Evolutionary conservation across 495 filamentous ascomycete species (phyloP), one percentile per base, ranked within the genome.

Genomic region (Evansstolkia leycettana): DNA sequence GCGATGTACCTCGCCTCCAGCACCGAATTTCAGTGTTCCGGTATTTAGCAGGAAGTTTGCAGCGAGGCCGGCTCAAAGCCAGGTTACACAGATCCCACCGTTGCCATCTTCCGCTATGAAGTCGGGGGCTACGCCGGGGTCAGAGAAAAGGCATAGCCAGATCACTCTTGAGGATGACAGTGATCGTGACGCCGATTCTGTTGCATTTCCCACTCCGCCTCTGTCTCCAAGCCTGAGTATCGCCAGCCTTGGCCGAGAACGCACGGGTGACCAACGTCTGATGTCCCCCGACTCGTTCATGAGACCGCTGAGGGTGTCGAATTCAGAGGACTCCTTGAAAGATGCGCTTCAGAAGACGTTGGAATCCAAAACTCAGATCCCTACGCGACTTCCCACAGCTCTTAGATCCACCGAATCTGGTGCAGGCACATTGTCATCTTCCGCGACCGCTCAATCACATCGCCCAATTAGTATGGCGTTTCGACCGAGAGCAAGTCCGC

Each of bases 21-120:
- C 65, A 6, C 65, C 64, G 1, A 69, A 71, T 39, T 71, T 69
- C 35, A 71, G 67, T 36, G 65, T 71, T 17, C 67, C 67, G 11
- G 59, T 52, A 4, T 69, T 69, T 34, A 69, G 64, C 52, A 62
- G 54, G 42, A 57, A 61, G 34, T 66, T 63, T 27, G 47, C 54
- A 0, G 34, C 55, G 4, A 44, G 49, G 28, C 37, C 39, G 1
- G 51, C 48, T 3, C 38, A 41, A 3, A 31, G 20, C 8, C 41
- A 48, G 5, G 17, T 37, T 10, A 31, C 43, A 1, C 51, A 52
- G 16, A 28, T 27, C 11, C 38, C 48, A 17, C 42, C 42, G 2
- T 33, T 46, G 5, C 24, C 53, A 16, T 43, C 47, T 36, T 29
- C 27, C 27, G 5, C 27, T n/a, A n/a, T n/a, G 5, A 29, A 5